Percentiles rank a stretch among this genome's conserved stretches.
phyloP scores from a whole-genome alignment of 2,329 filamentous ascomycete genomes.

The Trichoderma oligosporum region DNA sequence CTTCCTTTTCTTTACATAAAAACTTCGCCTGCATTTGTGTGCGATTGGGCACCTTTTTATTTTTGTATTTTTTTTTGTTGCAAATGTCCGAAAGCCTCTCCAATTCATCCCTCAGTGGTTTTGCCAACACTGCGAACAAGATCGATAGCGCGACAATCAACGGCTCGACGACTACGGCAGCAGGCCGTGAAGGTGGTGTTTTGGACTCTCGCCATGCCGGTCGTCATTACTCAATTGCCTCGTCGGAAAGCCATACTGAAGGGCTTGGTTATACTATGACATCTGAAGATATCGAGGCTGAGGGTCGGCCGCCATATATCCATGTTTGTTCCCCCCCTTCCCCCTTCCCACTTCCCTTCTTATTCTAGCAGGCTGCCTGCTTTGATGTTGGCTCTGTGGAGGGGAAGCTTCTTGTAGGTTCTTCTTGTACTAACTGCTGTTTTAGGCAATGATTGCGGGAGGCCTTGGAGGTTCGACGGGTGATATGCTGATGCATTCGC shows the following conservation, averaged over 20 bases:
- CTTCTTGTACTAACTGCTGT: slow-evolving; percentile 14
- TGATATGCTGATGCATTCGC: slow-evolving; percentile 97
- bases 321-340: slow-evolving; percentile 36
- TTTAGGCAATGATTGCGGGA: slow-evolving; percentile 88
- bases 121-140: slow-evolving; percentile 15
- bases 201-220: slow-evolving; percentile 34
- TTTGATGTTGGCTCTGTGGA: neutral
- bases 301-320: slow-evolving; percentile 43
- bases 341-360: neutral
- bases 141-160: slow-evolving; percentile 11
- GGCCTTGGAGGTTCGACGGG: slow-evolving; percentile 89
- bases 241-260: slow-evolving; percentile 28
- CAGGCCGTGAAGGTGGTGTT: slow-evolving; percentile 14
- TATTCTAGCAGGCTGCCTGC: neutral
- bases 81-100: slow-evolving; percentile 20
- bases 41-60: slow-evolving; percentile 8
- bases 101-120: slow-evolving; percentile 16
- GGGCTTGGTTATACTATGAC: slow-evolving; percentile 33
- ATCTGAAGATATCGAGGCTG: slow-evolving; percentile 38
- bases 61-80: too few relatives aligned
- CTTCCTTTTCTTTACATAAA: neutral
- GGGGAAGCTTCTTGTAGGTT: neutral
- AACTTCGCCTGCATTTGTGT: too few relatives aligned
- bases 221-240: slow-evolving; percentile 27
- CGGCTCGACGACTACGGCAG: slow-evolving; percentile 24